Evolutionary conservation across 352 stramenopile genomes (phyloP), one percentile per base, ranked within the genome.

Genomic region (Globisporangium apiculatum): DNA sequence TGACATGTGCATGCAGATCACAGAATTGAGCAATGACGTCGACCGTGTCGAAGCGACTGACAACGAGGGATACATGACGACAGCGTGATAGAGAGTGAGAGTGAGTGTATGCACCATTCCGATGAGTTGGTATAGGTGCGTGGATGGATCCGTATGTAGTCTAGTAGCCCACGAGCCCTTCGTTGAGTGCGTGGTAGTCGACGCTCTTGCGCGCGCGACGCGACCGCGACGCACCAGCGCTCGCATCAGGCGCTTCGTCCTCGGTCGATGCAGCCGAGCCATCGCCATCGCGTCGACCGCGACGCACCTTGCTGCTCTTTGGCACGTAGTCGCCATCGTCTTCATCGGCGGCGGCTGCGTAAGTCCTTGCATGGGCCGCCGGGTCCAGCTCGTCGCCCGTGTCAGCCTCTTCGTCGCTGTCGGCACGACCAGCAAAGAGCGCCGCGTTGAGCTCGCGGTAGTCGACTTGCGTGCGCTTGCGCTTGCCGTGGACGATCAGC

Each of bases 401-500:
- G 46, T 86, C 64, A 1, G 53, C 64, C 58, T 84, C 79, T 40
- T 69, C 72, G 40, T 88, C 83, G 15, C 77, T 82, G 57, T 84
- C 77, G 8, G 62, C 66, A 55, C 86, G 73, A 0, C 76, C 78
- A 1, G 71, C 79, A 64, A 93, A 95, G 64, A 95, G 75, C 36
- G 84, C 51, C 52, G 83, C 76, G 57, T 95, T 92, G 11, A 95
- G 72, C 45, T 75, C 64, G n/a, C 74, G 81, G 54, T 95, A 95
- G 67, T 95, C 73, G 12, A 95, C 85, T 3, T 73, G 67, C 14
- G 69, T 87, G 15, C 85, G 79, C 69, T 91, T 91, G 45, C 85
- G 79, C 60, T 95, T 95, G 50, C 83, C 78, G 18, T 70, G 65
- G 4, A 91, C 38, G 57, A 91, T 87, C 42, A 89, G 58, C 4